phyloP scores from a whole-genome alignment of 176 grass and related monocot genomes.

The Oryza longistaminata region DNA sequence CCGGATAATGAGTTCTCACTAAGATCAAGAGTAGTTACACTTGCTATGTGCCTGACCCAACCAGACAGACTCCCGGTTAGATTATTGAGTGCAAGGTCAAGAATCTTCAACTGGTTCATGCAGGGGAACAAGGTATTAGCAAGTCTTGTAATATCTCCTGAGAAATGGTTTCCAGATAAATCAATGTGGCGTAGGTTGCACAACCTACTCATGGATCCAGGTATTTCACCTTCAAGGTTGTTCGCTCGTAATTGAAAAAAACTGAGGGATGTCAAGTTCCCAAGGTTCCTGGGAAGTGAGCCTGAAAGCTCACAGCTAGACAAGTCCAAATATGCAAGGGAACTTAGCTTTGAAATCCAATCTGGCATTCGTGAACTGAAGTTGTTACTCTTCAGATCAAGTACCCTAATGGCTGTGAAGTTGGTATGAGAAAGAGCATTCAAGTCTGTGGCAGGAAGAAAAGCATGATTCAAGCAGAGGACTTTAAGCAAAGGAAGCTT shows the following conservation, averaged over 20 bases:
- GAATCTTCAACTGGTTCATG: background rate
- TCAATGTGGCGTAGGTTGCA: conserved; percentile 18
- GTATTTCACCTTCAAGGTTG: conserved; percentile 37
- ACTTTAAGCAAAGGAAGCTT: conserved; percentile 35
- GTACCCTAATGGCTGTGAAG: conserved; percentile 17
- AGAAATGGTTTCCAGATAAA: conserved; percentile 21
- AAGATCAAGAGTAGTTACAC: conserved; percentile 44
- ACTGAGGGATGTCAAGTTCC: conserved; percentile 37
- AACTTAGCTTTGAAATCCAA: conserved; percentile 42
- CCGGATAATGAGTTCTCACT: conserved; percentile 40
- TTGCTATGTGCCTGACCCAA: conserved; percentile 34
- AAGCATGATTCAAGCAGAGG: conserved; percentile 29
- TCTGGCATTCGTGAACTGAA: background rate
- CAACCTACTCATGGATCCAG: conserved; percentile 4
- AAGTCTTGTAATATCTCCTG: conserved; percentile 16
- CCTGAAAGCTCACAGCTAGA: conserved; percentile 29
- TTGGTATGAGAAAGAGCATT: conserved; percentile 17
- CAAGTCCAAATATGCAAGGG: conserved; percentile 37
- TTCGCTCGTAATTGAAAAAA: background rate
- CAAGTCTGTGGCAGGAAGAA: conserved; percentile 20
- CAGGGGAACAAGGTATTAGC: background rate
- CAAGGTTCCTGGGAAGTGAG: conserved; percentile 15
- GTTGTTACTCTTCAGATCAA: conserved; percentile 27
- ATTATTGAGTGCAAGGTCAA: conserved; percentile 27
- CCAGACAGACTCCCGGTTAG: conserved; percentile 14